Conservation (phyloP, 352 stramenopile genomes). For the Bremia lactucae region DNA sequence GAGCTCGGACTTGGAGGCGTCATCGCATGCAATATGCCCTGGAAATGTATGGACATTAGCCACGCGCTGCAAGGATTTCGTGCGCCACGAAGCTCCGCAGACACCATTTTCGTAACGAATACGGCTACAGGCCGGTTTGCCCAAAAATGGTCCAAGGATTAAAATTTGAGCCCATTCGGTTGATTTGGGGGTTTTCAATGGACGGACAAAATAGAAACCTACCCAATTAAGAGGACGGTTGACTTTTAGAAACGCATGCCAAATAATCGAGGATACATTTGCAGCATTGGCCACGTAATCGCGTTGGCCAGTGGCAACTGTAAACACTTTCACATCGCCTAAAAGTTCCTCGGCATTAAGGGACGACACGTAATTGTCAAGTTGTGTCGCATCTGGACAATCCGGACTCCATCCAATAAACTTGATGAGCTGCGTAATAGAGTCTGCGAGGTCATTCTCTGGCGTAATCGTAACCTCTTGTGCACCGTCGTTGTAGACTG, state of each 20-base stretch:
- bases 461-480: conserved; percentile 26
- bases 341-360: conserved; percentile 61
- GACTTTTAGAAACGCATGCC: conserved; percentile 60
- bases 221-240: conserved; percentile 67
- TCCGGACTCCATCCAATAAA: conserved; percentile 57
- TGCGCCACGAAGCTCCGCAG: conserved; percentile 52
- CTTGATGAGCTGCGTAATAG: conserved; percentile 34
- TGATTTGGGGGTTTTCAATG: conserved; percentile 44
- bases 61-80: conserved; percentile 64
- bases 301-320: conserved; percentile 37
- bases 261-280: conserved; percentile 76
- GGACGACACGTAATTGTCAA: conserved; percentile 45
- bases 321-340: conserved; percentile 50
- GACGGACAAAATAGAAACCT: conserved; percentile 72
- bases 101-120: conserved; percentile 70
- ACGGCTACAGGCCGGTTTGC: conserved; percentile 71
- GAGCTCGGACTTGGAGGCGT: conserved; percentile 69
- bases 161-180: conserved; percentile 47
- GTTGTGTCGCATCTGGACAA: conserved; percentile 34
- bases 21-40: conserved; percentile 77
- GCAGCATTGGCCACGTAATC: conserved; percentile 74
- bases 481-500: conserved; percentile 40
- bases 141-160: conserved; percentile 70
- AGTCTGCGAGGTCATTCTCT: conserved; percentile 35
- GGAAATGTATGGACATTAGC: conserved; percentile 63